Conservation (phyloP, 1,284 basidiomycete genomes). For the Fomitopsis pinicola region DNA sequence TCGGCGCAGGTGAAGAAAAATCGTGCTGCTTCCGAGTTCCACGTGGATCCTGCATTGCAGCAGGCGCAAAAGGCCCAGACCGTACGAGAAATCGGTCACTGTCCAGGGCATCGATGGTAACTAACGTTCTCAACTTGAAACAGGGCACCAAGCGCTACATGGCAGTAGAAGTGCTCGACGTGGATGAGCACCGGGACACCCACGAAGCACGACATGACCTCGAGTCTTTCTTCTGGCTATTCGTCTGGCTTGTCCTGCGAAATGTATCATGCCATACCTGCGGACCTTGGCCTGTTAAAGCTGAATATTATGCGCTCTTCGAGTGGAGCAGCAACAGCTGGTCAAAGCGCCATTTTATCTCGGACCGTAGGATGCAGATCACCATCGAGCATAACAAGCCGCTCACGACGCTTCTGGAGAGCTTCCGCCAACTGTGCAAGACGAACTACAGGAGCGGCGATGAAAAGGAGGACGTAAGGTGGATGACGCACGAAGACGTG, state of each 20-base stretch:
- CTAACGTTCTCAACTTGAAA: background rate
- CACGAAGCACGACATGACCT: constrained; percentile 7
- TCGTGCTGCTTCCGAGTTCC: too few species aligned
- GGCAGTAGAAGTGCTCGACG: background rate
- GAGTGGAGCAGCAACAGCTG: too few species aligned
- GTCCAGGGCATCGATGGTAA: too few species aligned
- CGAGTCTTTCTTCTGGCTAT: constrained; percentile 13
- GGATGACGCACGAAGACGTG: background rate
- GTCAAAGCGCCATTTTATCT: background rate
- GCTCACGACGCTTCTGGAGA: background rate
- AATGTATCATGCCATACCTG: background rate
- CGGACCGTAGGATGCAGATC: too few species aligned
- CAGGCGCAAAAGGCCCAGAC: background rate
- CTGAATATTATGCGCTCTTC: background rate
- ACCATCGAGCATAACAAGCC: background rate
- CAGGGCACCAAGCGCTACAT: constrained; percentile 13
- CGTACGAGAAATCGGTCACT: background rate
- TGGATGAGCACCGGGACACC: background rate
- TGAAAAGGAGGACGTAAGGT: background rate
- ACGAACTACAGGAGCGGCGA: background rate
- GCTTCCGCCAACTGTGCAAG: background rate
- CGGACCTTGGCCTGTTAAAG: too few species aligned
- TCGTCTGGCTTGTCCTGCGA: constrained; percentile 9
- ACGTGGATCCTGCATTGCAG: too few species aligned
- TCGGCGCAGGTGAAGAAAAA: too few species aligned